Evolutionary conservation across 805 yeast species (phyloP), one percentile per base, ranked within the genome.

Genomic region (Torulaspora indica): DNA sequence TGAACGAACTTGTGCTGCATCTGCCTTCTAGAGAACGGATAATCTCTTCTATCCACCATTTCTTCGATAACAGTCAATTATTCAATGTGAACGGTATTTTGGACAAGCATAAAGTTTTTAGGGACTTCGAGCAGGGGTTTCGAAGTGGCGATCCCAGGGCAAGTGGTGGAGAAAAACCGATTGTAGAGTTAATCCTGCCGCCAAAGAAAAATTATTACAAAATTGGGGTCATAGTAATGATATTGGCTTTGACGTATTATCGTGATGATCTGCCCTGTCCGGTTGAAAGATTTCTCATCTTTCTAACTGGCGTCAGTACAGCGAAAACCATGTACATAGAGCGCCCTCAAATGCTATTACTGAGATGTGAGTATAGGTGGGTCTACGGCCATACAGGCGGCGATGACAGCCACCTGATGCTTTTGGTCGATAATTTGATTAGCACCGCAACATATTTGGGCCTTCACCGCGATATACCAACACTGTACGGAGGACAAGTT

Each of bases 261-360:
- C 46, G 39, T 24, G 35, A 39, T 9, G 27, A 30, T n/a, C 24
- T 53, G 1, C 68, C 68, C 3, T 30, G 28, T 1, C 31, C 57
- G 1, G 27, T 64, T 4, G 44, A 49, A 15, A 31, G 42, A 12
- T 57, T 62, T 20, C 38, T 54, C 12, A 44, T 53, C 3, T 52
- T 41, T 38, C 35, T 65, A 28, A 45, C 53, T 12, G 69, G 69
- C 1, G 52, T 53, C 13, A 38, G 54, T 6, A 50, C 63, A 8
- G 54, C 56, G 1, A 65, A 65, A 37, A 45, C 47, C 10, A 53
- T 50, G 42, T 63, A 46, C 34, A 28, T 62, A 4, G 68, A 65
- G 35, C 52, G 58, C 13, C 52, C 51, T 4, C 68, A 63, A 35
- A 55, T 53, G 23, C 38, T 63, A 10, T 15, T 62, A 17, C 45